Percentiles rank a stretch among this genome's conserved stretches.
Evolutionary conservation across 2,329 filamentous ascomycete species (phyloP).

Genomic region (Trichothecium sympodiale): DNA sequence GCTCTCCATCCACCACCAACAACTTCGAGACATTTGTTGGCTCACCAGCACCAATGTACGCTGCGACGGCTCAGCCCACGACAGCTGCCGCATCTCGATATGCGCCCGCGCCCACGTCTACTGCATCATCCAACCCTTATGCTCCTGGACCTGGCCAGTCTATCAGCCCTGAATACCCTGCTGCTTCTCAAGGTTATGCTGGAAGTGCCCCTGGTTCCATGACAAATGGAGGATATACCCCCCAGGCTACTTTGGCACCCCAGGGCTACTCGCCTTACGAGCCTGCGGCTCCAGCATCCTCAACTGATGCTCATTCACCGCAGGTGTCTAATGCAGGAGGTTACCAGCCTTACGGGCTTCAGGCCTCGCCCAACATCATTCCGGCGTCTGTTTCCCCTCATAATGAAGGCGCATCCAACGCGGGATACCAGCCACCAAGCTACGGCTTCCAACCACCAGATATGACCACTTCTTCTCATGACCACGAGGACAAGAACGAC

Average conservation of each 20-base stretch:
- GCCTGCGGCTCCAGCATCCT: conserved; percentile 1
- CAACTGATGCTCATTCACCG: background rate
- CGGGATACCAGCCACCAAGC: conserved; percentile 32
- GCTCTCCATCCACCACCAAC: conserved; percentile 56
- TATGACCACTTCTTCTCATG: conserved; percentile 13
- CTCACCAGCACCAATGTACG: conserved; percentile 40
- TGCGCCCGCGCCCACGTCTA: no score
- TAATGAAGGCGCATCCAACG: conserved; percentile 7
- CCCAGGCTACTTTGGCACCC: conserved; percentile 1
- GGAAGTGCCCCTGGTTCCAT: background rate
- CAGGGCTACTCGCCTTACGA: conserved; percentile 15
- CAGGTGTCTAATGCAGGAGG: conserved; percentile 6
- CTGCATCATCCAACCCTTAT: conserved; percentile 7
- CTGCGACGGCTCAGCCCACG: conserved; percentile 26
- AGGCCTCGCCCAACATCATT: conserved; percentile 12
- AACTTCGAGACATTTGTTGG: conserved; percentile 44
- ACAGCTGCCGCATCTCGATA: conserved; percentile 5
- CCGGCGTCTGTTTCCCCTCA: background rate
- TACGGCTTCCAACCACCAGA: conserved; percentile 42
- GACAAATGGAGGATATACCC: background rate
- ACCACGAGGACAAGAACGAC: conserved; percentile 7
- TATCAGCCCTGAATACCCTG: conserved; percentile 1
- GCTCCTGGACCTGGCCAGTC: conserved; percentile 5
- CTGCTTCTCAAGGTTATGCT: background rate
- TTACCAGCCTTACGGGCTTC: conserved; percentile 18